A percentile compares a stretch with the other conserved stretches of the same genome.
Evolutionary conservation across 345 rosid species (phyloP).

Genomic region (Eucalyptus dawsonii): DNA sequence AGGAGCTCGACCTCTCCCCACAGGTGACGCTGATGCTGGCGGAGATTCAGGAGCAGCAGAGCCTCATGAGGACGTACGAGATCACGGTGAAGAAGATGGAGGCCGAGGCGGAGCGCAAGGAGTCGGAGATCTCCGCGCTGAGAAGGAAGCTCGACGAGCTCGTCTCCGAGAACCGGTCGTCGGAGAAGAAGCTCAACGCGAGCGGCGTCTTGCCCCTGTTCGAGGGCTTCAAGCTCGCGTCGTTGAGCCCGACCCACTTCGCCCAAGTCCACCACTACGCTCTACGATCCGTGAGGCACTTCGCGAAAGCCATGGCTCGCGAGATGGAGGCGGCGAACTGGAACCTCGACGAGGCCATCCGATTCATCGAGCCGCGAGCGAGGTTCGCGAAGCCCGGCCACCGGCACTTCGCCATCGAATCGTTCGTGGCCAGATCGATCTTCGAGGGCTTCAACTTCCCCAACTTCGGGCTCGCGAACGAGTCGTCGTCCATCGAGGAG

Average conservation of each 20-base stretch:
- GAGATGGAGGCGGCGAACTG: slow-evolving; percentile 79
- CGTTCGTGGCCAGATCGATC: slow-evolving; percentile 61
- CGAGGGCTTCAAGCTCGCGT: slow-evolving; percentile 26
- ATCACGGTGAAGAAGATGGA: slow-evolving; percentile 72
- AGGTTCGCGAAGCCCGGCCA: slow-evolving; percentile 35
- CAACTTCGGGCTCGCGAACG: slow-evolving; percentile 5
- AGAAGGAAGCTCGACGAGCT: slow-evolving; percentile 19
- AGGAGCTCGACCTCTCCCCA: slow-evolving; percentile 68
- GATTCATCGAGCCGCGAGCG: slow-evolving; percentile 36
- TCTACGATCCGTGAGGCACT: slow-evolving; percentile 45
- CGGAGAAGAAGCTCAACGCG: slow-evolving; percentile 54
- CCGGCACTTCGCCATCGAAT: slow-evolving; percentile 49
- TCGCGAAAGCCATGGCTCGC: slow-evolving; percentile 51
- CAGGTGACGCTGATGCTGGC: slow-evolving; percentile 85
- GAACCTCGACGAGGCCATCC: slow-evolving; percentile 75
- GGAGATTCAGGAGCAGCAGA: slow-evolving; percentile 94
- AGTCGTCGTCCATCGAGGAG: slow-evolving; percentile 2
- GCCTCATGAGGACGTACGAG: slow-evolving; percentile 77
- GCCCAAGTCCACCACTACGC: slow-evolving; percentile 41
- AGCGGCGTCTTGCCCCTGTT: slow-evolving; percentile 52
- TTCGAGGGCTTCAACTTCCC: slow-evolving; percentile 52
- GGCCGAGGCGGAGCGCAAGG: slow-evolving; percentile 28
- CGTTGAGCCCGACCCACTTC: slow-evolving; percentile 33
- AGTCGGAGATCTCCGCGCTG: slow-evolving; percentile 15
- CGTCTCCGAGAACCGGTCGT: slow-evolving; percentile 23